Evolutionary conservation across 768 basidiomycete genomes (phyloP), one percentile per base, ranked within the genome.

Genomic region (Fomitopsis pulvina): DNA sequence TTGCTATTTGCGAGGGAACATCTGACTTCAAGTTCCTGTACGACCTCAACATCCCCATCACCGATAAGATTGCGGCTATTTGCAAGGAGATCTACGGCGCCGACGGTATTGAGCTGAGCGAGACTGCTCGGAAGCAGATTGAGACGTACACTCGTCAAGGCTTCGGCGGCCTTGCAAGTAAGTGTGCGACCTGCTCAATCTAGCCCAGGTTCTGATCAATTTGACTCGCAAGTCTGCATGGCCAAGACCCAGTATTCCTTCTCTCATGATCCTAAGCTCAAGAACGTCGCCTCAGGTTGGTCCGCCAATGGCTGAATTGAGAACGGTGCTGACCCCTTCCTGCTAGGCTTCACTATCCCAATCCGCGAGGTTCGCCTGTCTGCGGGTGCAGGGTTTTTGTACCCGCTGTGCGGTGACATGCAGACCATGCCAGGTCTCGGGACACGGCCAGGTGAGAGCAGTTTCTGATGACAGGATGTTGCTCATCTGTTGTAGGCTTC

Each of bases 191-290:
- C 38, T 10, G 34, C 54, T 44, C 2, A 48, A 32, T 30, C 11
- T 20, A 41, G 41, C 40, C 30, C 24, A 8, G n/a, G 27, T 25
- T 30, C 14, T 30, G 29, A 27, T 37, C 20, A 27, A 22, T 47
- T 41, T n/a, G n/a, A n/a, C n/a, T 54, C 50, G 24, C 14, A 57
- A 86, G 92, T 95, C 64, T 95, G 92, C 70, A 91, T 94, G 90
- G 92, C 92, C 43, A 95, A 96, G 77, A 98, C 95, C 4, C 95
- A 96, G 55, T 92, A 97, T 59, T 96, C 93, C 18, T 93, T 99
- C 73, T 95, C 92, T 22, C 92, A 95, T 63, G 87, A 99, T 61
- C 86, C 93, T 6, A 83, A 83, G 57, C 76, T 89, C 53, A 97
- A 97, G 73, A 85, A 86, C 57, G 92, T 87, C 0, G 93, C 96